phyloP scores from a whole-genome alignment of 805 yeast species.

The Grigorovia jiainica region DNA sequence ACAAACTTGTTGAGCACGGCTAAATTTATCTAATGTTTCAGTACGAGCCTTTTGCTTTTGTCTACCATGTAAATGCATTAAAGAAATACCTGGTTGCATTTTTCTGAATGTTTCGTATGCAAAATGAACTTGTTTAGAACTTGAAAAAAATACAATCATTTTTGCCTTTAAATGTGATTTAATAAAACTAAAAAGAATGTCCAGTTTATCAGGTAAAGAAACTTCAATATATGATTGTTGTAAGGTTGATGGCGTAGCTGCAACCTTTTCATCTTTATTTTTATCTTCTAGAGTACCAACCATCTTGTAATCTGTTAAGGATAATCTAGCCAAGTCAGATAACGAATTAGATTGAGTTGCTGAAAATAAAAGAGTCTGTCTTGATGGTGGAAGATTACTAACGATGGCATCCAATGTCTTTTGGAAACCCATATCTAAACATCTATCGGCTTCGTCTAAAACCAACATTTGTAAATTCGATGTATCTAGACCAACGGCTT shows the following conservation, averaged over 20 bases:
- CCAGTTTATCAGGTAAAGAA: slow-evolving; percentile 71
- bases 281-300: slow-evolving; percentile 42
- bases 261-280: slow-evolving; percentile 50
- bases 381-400: slow-evolving; percentile 62
- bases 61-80: slow-evolving; percentile 78
- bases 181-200: slow-evolving; percentile 76
- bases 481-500: slow-evolving; percentile 70
- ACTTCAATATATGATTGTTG: slow-evolving; percentile 75
- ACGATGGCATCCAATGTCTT: slow-evolving; percentile 73
- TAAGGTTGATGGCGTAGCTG: slow-evolving; percentile 71
- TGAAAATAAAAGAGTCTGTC: slow-evolving; percentile 78
- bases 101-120: slow-evolving; percentile 81
- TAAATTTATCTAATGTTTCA: slow-evolving; percentile 71
- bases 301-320: slow-evolving; percentile 34
- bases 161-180: slow-evolving; percentile 74
- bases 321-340: slow-evolving; percentile 71
- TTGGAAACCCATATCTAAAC: slow-evolving; percentile 88
- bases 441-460: slow-evolving; percentile 86
- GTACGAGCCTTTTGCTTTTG: slow-evolving; percentile 84
- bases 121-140: slow-evolving; percentile 85
- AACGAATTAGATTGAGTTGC: slow-evolving; percentile 86
- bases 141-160: slow-evolving; percentile 73
- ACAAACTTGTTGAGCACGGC: slow-evolving; percentile 71
- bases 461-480: slow-evolving; percentile 70
- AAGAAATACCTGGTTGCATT: slow-evolving; percentile 84